Base-by-base conservation (phyloP, 306 rosid species). In the Mucuna pruriens region DNA sequence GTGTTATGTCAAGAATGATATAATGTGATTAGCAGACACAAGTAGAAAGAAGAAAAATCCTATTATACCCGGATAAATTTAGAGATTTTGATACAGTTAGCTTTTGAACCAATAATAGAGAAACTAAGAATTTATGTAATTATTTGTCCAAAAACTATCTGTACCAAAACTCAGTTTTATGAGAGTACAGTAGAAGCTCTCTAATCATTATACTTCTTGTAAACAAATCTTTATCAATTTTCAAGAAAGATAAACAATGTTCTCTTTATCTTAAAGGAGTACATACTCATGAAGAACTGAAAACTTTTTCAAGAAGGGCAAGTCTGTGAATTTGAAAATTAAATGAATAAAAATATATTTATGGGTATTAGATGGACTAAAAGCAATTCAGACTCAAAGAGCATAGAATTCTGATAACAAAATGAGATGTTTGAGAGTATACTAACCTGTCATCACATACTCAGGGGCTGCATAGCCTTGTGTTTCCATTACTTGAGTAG, bases 381-480 rank as follows among this genome's bases (percentile, higher is more conserved):
- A 67, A 42, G 40, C 58, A 25, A 25, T 44, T 45, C 1, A 42
- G 2, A 68, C 55, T 68, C 25, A 25, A 45, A 38, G 16, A 23
- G 2, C 13, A 71, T 17, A 26, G 0, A 22, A 25, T 12, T 16
- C 9, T 57, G 5, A 72, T 17, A 77, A 65, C 13, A 29, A 69
- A 66, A 34, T 13, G 15, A 64, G 26, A 23, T 10, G 57, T 39
- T 19, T 5, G 6, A 17, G 72, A 52, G 16, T 26, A 81, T 54
- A 13, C 91, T 75, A 79, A 93, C 97, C 97, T 29, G 94, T 89
- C 89, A 79, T 82, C 2, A 90, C 81, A 74, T 91, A 91, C 67
- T 92, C 95, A 0, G 95, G 94, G 16, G 93, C 94, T 0, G 88
- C 91, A 60, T 92, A 92, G 6, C 94, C 97, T 6, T 79, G 74